These are phyloP conservation scores for Hypoxylon lenormandii DNA, from an alignment of 495 filamentous ascomycete species.

Conservation along the genomic window DNA sequence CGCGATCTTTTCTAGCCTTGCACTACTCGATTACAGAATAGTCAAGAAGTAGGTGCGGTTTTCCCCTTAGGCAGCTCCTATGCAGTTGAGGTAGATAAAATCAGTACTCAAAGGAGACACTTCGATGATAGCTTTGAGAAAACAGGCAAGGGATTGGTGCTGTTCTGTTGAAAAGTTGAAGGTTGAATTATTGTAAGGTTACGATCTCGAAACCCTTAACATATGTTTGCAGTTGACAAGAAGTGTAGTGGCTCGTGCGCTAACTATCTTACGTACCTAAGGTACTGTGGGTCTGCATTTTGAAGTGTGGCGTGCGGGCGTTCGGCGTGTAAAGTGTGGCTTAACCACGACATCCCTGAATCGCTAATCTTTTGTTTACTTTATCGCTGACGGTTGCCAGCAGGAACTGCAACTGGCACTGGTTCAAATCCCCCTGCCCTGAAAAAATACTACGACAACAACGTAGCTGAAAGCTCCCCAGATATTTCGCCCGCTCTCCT, in stretches of 20 bases:
- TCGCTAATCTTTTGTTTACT: conserved; percentile 44
- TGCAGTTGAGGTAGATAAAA: too few relatives aligned
- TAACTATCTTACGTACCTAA: too few relatives aligned
- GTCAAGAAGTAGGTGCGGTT: background rate
- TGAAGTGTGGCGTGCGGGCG: background rate
- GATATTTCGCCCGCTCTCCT: background rate
- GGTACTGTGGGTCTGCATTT: too few relatives aligned
- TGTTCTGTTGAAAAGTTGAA: too few relatives aligned
- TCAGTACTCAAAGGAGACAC: too few relatives aligned
- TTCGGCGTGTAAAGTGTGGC: too few relatives aligned
- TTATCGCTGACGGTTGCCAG: conserved; percentile 37
- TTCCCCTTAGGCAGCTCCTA: background rate
- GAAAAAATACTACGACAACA: conserved; percentile 1
- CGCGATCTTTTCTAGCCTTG: conserved; percentile 1
- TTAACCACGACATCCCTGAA: background rate
- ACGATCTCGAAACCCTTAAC: too few relatives aligned
- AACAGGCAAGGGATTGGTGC: too few relatives aligned
- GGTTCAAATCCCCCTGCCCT: conserved; percentile 3
- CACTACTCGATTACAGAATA: conserved; percentile 14
- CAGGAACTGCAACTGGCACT: conserved; percentile 25
- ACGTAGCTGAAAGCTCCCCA: background rate
- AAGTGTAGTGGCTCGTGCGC: too few relatives aligned
- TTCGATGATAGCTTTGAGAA: too few relatives aligned
- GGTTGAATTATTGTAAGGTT: too few relatives aligned
- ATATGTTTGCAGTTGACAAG: too few relatives aligned